Base-by-base conservation (phyloP, 1,284 basidiomycete species). In the Fomitopsis pinicola region DNA sequence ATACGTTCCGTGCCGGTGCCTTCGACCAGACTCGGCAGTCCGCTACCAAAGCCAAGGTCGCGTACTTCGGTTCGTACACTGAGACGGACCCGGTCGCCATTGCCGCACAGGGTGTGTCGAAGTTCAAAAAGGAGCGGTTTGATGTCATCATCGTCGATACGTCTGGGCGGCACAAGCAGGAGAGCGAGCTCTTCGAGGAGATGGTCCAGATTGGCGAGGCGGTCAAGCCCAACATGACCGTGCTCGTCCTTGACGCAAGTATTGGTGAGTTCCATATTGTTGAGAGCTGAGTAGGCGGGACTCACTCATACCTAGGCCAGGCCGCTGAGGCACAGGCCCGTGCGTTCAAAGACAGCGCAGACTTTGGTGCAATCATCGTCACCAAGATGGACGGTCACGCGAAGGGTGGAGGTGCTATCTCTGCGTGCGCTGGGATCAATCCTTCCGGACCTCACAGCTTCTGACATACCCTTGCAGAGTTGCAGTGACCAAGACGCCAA, bases 311-410 rank as follows among this genome's bases (percentile, higher is more conserved):
- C 69, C 60, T 65, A 89, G 95, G 97, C 73, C 97, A 99, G 81
- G 97, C 97, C 6, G 97, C 97, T 26, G 97, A 99, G 74, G 91
- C 92, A 3, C 97, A 99, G 73, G 92, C 90, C 73, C 86, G 87
- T 44, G 97, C 97, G 1, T 99, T 99, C 84, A 99, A 99, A 77
- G 95, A 98, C 64, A 95, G 92, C 65, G 93, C 96, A 15, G 89
- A 97, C 72, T 99, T 98, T 75, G 97, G 97, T 67, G 96, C 97
- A 1, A 99, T 99, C 69, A 97, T 99, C 66, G 97, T 99, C 19
- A 99, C 97, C 26, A 99, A 99, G 78, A 95, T 99, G 86, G 97
- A 99, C 70, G 97, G 97, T 6, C 97, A 99, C 73, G 97, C 97
- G 1, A 99, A 98, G 75, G 97, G 97, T 67, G 97, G 97, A 76